Base-by-base conservation (phyloP, 1,284 basidiomycete genomes). In the Tremellales sp. region DNA sequence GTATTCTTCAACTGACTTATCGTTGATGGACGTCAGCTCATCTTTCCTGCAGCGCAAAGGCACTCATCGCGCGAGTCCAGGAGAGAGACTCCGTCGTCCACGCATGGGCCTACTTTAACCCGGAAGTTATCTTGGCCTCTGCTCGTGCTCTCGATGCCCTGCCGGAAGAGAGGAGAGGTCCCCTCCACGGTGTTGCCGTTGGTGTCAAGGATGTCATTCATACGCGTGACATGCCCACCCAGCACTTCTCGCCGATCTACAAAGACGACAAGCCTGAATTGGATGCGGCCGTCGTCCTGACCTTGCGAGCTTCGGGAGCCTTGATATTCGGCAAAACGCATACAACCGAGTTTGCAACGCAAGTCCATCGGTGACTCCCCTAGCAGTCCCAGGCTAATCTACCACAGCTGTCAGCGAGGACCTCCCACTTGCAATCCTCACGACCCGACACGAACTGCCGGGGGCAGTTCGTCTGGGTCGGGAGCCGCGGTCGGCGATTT, bases 391-490 rank as follows among this genome's bases (percentile, higher is more conserved):
- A 40, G 3, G 18, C 21, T 28, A 61, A 57, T 47, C 54, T 18
- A 67, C 65, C 4, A 62, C 61, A 32, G 55, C 63, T 31, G 63
- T 65, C 27, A 63, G 63, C 29, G 26, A 18, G 60, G 63, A 14
- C 47, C 57, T 63, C 37, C 77, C 12, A 82, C 86, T 0, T 73
- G 74, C 26, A 89, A 91, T 62, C 54, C 65, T 10, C 57, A 54
- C 37, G 58, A 65, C 42, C 40, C 51, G 3, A 33, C 26, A 10
- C 53, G 62, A 3, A 66, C 63, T 0, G 60, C 66, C 9, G 66
- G 65, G 2, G 66, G 66, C 0, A 61, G 58, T 1, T 63, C 60
- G 0, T 63, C 63, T 4, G 66, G 66, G 0, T 65, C 61, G 8
- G 65, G 53, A 21, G 65, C 65, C 5, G 60, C 54, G 0, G 65